phyloP scores from a whole-genome alignment of 306 rosid genomes.

The Trifolium dubium region DNA sequence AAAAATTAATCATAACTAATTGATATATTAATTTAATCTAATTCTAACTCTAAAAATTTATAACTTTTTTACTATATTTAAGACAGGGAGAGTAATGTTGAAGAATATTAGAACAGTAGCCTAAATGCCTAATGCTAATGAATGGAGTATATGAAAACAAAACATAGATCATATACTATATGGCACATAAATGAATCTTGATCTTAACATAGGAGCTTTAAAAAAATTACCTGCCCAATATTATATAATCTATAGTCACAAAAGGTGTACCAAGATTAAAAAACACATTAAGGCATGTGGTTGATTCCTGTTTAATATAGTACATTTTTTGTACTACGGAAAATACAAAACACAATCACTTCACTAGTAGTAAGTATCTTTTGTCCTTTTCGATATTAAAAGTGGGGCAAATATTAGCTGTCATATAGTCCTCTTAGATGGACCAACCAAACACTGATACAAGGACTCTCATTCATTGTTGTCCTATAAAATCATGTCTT shows the following conservation, averaged over 20 bases:
- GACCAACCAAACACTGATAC: conserved; percentile 27
- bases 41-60: too few relatives aligned
- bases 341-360: conserved; percentile 18
- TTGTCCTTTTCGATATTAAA: conserved; percentile 29
- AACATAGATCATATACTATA: background rate
- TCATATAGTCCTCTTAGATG: conserved; percentile 40
- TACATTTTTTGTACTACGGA: conserved; percentile 35
- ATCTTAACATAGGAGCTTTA: background rate
- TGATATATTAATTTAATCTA: too few relatives aligned
- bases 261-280: conserved; percentile 6
- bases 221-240: conserved; percentile 7
- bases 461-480: background rate
- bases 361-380: conserved; percentile 10
- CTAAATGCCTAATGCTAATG: background rate
- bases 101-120: background rate
- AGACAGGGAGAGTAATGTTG: too few relatives aligned
- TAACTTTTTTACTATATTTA: too few relatives aligned
- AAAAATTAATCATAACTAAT: too few relatives aligned
- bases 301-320: conserved; percentile 27
- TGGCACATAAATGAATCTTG: conserved; percentile 28
- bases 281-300: conserved; percentile 22
- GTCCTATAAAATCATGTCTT: background rate
- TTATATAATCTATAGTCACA: conserved; percentile 12
- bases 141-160: background rate
- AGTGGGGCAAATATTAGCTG: conserved; percentile 43